Evolutionary conservation across 129 eudicot genomes (phyloP), one percentile per base, ranked within the genome.

Genomic region (Oenanthe sinensis): DNA sequence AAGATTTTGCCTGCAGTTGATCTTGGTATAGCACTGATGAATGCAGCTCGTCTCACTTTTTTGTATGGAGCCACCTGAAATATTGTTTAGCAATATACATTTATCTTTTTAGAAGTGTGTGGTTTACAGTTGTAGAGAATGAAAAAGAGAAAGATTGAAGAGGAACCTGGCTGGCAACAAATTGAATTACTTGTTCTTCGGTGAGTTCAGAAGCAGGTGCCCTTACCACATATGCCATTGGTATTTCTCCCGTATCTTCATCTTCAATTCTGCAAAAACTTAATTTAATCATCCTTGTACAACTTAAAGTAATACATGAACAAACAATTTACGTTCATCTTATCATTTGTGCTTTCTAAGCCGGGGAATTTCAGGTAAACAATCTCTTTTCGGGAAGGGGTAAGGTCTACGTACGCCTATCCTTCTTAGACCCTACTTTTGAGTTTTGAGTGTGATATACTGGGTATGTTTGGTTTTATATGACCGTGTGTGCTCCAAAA

Each of bases 231-330:
- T 82, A 90, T 13, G 97, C 97, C 87, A 89, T 70, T 26, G 97
- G 97, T 78, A 92, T 76, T 78, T 92, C 90, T 85, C 97, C 97
- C n/a, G 91, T 83, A 80, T 82, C 91, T 87, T 92, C 97, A 85
- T 92, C 97, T 73, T 92, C 91, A 28, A 86, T 79, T 80, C 97
- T 91, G 90, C 78, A 80, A 79, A 20, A 81, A 76, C 9, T 65
- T 28, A 65, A 28, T 26, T 12, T 65, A 4, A 65, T 30, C 20
- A 65, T 30, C 22, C 71, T 16, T 65, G 22, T 65, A 28, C 71
- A 63, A 63, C 37, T 22, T 63, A 28, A n/a, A 2, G 67, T n/a
- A 9, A n/a, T 22, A n/a, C 9, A n/a, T 58, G 30, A n/a, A 58
- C 5, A n/a, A 9, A n/a, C 5, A n/a, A 58, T n/a, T 58, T 58